A percentile compares a stretch with the other conserved stretches of the same genome.
Conservation (phyloP, 305 asterid species). For the Fraxinus nigra region DNA sequence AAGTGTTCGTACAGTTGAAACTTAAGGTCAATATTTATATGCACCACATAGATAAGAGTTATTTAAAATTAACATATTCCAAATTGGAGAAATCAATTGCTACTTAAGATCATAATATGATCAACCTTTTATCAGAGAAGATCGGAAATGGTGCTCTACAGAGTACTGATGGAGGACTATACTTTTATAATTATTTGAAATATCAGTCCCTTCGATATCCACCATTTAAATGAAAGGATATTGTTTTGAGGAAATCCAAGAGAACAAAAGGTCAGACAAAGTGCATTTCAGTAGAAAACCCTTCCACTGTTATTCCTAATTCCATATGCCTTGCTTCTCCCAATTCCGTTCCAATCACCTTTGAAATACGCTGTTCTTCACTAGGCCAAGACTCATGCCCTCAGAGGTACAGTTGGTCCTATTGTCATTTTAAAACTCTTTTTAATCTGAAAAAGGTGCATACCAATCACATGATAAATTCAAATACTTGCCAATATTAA, state of each 20-base stretch:
- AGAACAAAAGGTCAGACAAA: background rate
- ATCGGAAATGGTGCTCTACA: background rate
- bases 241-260: background rate
- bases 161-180: background rate
- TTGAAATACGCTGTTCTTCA: background rate
- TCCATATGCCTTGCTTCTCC: background rate
- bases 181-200: background rate
- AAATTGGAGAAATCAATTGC: background rate
- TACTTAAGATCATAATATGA: background rate
- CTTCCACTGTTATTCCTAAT: background rate
- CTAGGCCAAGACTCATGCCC: background rate
- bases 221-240: background rate
- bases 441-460: background rate
- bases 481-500: background rate
- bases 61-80: background rate
- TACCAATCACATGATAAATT: background rate
- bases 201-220: background rate
- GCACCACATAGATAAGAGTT: slow-evolving; percentile 7
- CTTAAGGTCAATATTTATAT: slow-evolving; percentile 9
- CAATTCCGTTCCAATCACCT: background rate
- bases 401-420: background rate
- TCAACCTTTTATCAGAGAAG: background rate
- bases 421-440: background rate
- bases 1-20: background rate
- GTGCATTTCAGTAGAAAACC: background rate